These are phyloP conservation scores for Rosa persica DNA, from an alignment of 306 rosid species.

Conservation along the genomic window DNA sequence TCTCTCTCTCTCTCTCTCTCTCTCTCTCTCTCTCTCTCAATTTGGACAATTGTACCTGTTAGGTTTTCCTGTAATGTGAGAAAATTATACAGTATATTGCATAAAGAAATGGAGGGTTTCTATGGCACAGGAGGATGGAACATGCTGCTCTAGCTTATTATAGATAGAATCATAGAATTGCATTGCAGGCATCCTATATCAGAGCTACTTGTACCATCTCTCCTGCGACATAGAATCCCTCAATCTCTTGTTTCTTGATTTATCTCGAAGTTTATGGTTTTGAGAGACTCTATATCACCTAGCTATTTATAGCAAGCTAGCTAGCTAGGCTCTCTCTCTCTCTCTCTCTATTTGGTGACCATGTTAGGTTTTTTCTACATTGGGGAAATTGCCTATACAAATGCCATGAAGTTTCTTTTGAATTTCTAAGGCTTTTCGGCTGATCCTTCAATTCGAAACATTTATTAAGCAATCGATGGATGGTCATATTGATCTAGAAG, in stretches of 20 bases:
- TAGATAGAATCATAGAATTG: neutral
- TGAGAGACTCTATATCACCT: neutral
- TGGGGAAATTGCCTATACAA: neutral
- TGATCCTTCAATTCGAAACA: neutral
- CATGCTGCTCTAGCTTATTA: neutral
- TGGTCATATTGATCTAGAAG: neutral
- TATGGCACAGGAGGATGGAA: conserved; percentile 2
- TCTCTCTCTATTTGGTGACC: neutral
- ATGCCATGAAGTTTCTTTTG: neutral
- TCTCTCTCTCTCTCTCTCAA: too few relatives aligned
- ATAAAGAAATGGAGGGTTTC: neutral
- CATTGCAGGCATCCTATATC: neutral
- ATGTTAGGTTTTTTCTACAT: neutral
- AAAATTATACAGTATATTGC: neutral
- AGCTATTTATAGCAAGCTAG: neutral
- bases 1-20: too few relatives aligned
- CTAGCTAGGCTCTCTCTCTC: neutral
- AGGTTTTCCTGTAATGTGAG: neutral
- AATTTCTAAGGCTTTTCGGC: neutral
- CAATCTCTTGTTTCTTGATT: conserved; percentile 2
- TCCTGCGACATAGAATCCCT: conserved; percentile 14
- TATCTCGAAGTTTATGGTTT: neutral
- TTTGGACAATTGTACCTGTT: too few relatives aligned
- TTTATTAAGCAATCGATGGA: neutral
- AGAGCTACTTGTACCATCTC: conserved; percentile 9